Conservation (phyloP, 2,329 filamentous ascomycete genomes). For the Byssoonygena ceratinophila region DNA sequence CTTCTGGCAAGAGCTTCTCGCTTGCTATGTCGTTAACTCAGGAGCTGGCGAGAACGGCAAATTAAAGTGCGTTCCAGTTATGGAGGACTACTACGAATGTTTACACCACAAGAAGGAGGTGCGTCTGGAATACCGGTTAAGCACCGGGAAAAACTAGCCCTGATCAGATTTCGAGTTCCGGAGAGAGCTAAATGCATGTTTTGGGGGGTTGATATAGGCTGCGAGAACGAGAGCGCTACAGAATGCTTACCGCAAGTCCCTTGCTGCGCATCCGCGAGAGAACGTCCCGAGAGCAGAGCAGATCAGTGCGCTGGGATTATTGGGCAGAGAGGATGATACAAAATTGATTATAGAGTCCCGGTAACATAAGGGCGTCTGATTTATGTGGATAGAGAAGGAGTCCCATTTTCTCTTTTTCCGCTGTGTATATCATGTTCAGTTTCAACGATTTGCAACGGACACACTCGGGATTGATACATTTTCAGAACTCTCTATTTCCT, state of each 20-base stretch:
- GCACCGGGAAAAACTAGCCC: neutral
- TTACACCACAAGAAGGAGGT: constrained; percentile 99
- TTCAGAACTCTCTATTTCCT: too few relatives aligned
- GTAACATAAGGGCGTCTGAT: too few relatives aligned
- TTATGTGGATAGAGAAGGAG: constrained; percentile 7
- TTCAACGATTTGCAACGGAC: constrained; percentile 18
- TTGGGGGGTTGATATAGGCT: constrained; percentile 44
- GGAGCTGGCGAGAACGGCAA: constrained; percentile 68
- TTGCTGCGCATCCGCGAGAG: constrained; percentile 64
- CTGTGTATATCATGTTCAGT: constrained; percentile 17
- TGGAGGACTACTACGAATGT: constrained; percentile 99
- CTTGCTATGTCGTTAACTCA: constrained; percentile 95
- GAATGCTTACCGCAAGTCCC: constrained; percentile 70
- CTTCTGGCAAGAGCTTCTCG: constrained; percentile 98
- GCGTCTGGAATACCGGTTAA: constrained; percentile 24
- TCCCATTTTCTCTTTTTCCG: neutral
- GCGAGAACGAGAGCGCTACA: constrained; percentile 70
- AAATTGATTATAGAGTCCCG: constrained; percentile 42
- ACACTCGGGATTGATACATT: constrained; percentile 14
- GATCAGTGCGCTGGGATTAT: constrained; percentile 74
- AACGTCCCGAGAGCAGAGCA: constrained; percentile 71
- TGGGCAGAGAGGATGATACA: constrained; percentile 74
- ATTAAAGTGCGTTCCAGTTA: constrained; percentile 70
- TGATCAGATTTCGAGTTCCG: too few relatives aligned
- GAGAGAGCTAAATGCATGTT: neutral